These are phyloP conservation scores for Colletotrichum plurivorum DNA, from an alignment of 2,329 filamentous ascomycete genomes.

Conservation along the genomic window DNA sequence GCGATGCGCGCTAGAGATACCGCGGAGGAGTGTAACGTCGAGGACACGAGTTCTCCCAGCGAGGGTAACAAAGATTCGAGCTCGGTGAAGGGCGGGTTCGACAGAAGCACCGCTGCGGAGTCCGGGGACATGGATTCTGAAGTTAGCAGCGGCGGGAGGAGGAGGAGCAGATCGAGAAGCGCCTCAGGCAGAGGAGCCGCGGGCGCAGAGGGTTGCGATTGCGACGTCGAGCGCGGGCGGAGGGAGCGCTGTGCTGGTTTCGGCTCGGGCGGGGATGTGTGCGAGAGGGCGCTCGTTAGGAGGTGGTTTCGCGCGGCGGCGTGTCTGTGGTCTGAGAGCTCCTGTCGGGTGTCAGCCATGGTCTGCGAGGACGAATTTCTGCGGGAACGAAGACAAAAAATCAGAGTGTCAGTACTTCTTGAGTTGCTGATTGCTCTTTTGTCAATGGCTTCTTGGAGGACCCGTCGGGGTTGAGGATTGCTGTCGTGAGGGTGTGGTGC, in stretches of 20 bases:
- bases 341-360: conserved; percentile 50
- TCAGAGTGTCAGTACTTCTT: conserved; percentile 56
- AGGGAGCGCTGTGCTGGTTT: conserved; percentile 42
- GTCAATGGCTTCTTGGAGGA: conserved; percentile 67
- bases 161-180: conserved; percentile 67
- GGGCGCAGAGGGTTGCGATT: conserved; percentile 17
- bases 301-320: conserved; percentile 65
- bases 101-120: conserved; percentile 60
- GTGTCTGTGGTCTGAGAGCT: conserved; percentile 64
- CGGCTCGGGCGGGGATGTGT: conserved; percentile 53
- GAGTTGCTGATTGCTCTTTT: conserved; percentile 64
- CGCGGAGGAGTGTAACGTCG: conserved; percentile 64
- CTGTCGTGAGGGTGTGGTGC: conserved; percentile 67
- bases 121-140: conserved; percentile 53
- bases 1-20: conserved; percentile 62
- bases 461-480: conserved; percentile 69
- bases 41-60: conserved; percentile 63
- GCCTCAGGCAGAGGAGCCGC: conserved; percentile 54
- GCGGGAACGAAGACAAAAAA: neutral
- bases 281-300: conserved; percentile 64
- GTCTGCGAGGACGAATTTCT: too few species aligned
- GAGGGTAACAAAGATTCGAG: conserved; percentile 63
- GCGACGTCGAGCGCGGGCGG: conserved; percentile 42
- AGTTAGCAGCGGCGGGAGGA: conserved; percentile 65
- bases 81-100: conserved; percentile 63